Conservation (phyloP, 345 rosid genomes). For the Populus ilicifolia region DNA sequence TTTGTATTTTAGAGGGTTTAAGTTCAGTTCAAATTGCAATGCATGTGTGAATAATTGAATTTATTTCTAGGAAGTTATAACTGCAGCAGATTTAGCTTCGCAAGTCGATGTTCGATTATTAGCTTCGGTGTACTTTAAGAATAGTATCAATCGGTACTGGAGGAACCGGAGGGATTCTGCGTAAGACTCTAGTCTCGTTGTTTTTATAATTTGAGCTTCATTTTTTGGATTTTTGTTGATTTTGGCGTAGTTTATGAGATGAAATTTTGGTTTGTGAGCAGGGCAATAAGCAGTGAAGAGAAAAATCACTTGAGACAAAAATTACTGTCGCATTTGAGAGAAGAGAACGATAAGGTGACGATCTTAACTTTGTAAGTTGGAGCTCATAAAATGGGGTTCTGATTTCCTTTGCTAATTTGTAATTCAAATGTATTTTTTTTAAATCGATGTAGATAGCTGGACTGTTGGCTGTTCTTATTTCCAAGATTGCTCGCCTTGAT, state of each 20-base stretch:
- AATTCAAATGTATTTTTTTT: background rate
- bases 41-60: background rate
- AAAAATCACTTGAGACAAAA: constrained; percentile 73
- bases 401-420: constrained; percentile 7
- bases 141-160: constrained; percentile 86
- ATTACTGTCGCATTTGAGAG: constrained; percentile 71
- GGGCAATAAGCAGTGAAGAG: constrained; percentile 87
- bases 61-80: constrained; percentile 67
- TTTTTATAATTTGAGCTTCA: background rate
- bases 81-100: constrained; percentile 75
- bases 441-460: constrained; percentile 58
- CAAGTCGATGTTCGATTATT: constrained; percentile 85
- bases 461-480: constrained; percentile 79
- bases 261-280: constrained; percentile 24
- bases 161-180: constrained; percentile 70
- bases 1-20: constrained; percentile 5
- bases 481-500: constrained; percentile 91
- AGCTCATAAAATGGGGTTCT: too few relatives aligned
- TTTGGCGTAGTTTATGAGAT: background rate
- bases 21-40: constrained; percentile 3
- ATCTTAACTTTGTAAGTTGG: background rate
- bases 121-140: constrained; percentile 93
- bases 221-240: background rate
- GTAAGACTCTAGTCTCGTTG: constrained; percentile 35
- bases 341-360: constrained; percentile 73